phyloP scores from a whole-genome alignment of 768 basidiomycete species.

The Xanthoconium stramineum region DNA sequence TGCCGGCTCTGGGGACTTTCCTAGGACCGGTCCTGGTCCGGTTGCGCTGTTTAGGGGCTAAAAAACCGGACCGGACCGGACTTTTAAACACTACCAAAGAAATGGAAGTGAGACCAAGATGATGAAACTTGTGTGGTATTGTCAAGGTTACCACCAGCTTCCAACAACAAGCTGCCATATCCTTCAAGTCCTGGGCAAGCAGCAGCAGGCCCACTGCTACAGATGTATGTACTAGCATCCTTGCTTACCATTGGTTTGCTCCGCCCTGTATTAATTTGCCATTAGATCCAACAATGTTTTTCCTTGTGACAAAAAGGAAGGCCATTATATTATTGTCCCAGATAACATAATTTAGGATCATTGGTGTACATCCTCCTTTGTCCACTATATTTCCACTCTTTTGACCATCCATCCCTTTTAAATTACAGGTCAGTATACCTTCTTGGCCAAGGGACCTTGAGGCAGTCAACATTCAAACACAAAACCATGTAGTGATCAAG shows the following conservation, averaged over 20 bases:
- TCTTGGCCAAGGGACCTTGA: slow-evolving; percentile 98
- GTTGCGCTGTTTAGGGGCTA: too few relatives aligned
- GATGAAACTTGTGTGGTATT: slow-evolving; percentile 68
- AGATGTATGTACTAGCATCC: slow-evolving; percentile 55
- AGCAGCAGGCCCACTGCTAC: slow-evolving; percentile 61
- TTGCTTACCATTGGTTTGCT: slow-evolving; percentile 10
- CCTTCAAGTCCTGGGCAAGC: slow-evolving; percentile 64
- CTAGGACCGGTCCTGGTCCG: too few relatives aligned
- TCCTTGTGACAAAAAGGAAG: slow-evolving; percentile 95
- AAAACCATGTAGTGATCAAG: slow-evolving; percentile 89
- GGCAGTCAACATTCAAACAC: slow-evolving; percentile 75
- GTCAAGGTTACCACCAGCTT: slow-evolving; percentile 49
- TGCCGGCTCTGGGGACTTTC: too few relatives aligned
- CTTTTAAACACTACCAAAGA: too few relatives aligned
- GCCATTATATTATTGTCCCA: slow-evolving; percentile 93
- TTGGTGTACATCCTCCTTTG: slow-evolving; percentile 54
- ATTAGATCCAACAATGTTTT: slow-evolving; percentile 61
- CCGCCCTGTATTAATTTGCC: slow-evolving; percentile 28
- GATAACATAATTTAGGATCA: slow-evolving; percentile 85
- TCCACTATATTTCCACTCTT: background rate
- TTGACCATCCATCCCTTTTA: slow-evolving; percentile 33
- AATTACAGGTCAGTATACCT: slow-evolving; percentile 91
- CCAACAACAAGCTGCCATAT: slow-evolving; percentile 48
- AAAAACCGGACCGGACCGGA: too few relatives aligned
- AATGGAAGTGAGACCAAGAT: slow-evolving; percentile 73